Evolutionary conservation across 345 rosid genomes (phyloP), one percentile per base, ranked within the genome.

Genomic region (Isatis tinctoria): DNA sequence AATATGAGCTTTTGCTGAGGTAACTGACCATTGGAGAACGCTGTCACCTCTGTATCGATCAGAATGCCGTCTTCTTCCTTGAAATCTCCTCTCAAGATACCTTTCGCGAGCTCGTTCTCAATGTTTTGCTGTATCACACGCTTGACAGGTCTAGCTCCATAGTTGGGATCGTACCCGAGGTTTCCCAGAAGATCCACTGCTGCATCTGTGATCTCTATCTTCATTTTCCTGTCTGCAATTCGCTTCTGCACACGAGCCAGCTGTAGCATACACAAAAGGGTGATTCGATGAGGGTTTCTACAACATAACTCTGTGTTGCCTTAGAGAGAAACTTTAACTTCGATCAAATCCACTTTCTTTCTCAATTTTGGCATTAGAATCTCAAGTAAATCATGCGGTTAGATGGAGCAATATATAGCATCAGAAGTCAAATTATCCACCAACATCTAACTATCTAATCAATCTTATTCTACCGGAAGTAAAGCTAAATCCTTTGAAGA

Each of bases 131-230:
- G 99, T 77, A 96, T 92, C 77, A 96, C 92, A 48, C 99, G 84
- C 84, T 96, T 96, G 32, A 96, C 98, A 0, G 99, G 98, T 77
- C 99, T 82, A 9, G 98, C 99, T 47, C 99, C 99, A 5, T 96
- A 96, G 86, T 80, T 92, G 0, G 97, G 97, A 70, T 92, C 99
- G 57, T 92, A 95, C 24, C 99, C 97, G 4, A 92, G 97, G 77
- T 70, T 88, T 8, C 89, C 99, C 0, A 96, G 91, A 64, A 90
- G 91, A 59, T 87, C 87, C 28, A 90, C 83, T 16, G 99, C 95
- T 5, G 84, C 87, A 47, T 92, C 93, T 0, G 82, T 88, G 53
- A 96, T 85, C 73, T 35, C 47, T n/a, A 92, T 72, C 79, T 83
- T 89, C 85, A 92, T 89, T 82, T 96, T 96, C 68, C 90, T 83